phyloP scores from a whole-genome alignment of 352 stramenopile species.

The Pythium brachiatum region DNA sequence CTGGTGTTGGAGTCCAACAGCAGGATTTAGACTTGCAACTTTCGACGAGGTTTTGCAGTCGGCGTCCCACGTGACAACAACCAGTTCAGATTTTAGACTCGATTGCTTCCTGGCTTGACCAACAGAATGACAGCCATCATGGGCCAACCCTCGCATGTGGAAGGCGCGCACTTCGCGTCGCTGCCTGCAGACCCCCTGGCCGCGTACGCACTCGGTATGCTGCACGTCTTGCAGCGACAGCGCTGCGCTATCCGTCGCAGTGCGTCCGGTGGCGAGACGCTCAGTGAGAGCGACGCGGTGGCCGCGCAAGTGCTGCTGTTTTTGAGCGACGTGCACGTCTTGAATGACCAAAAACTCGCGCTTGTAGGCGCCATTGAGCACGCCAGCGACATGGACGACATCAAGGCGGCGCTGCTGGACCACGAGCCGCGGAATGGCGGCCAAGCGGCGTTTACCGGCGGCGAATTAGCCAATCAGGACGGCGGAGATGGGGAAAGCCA shows the following conservation, averaged over 20 bases:
- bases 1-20: no score
- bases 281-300: slow-evolving; percentile 8
- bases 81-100: slow-evolving; percentile 15
- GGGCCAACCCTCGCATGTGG: not conserved
- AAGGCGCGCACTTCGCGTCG: slow-evolving; percentile 22
- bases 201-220: slow-evolving; percentile 38
- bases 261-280: not conserved
- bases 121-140: not conserved
- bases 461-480: not conserved
- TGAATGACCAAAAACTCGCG: slow-evolving; percentile 9
- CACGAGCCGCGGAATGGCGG: slow-evolving; percentile 6
- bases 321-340: slow-evolving; percentile 7
- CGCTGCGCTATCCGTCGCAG: not conserved
- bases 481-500: not conserved
- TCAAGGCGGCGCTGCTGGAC: slow-evolving; percentile 9
- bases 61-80: slow-evolving; percentile 12
- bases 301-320: slow-evolving; percentile 6
- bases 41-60: no score
- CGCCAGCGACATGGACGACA: slow-evolving; percentile 9
- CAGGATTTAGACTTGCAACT: no score
- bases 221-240: slow-evolving; percentile 24
- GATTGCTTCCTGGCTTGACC: not conserved
- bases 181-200: slow-evolving; percentile 28
- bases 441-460: slow-evolving; percentile 5
- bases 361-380: slow-evolving; percentile 19